Evolutionary conservation across 2,329 filamentous ascomycete genomes (phyloP), one percentile per base, ranked within the genome.

Genomic region (Ophiostoma montium): DNA sequence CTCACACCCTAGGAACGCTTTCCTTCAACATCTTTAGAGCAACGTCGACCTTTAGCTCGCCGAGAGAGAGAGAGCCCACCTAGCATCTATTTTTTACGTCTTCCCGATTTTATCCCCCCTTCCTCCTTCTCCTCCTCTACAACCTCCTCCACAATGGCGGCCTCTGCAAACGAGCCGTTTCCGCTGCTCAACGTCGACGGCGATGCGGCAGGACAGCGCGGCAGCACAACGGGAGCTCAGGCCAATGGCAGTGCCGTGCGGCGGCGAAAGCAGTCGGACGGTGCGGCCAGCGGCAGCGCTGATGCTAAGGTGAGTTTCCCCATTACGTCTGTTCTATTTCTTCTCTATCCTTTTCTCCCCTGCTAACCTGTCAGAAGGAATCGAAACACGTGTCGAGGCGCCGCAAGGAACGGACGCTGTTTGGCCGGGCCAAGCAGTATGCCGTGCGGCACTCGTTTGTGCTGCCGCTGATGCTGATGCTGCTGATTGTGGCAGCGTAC

Each of bases 381-480:
- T 43, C 53, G 2, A 75, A 71, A 61, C 68, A 67, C 51, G 61
- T 67, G 53, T 74, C 70, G 33, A 75, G 75, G 60, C 71, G 73
- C 52, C 72, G 74, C 48, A 75, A 75, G 61, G 71, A 73, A 39
- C 71, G 72, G 35, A 70, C 74, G 44, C 55, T 72, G 50, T 61
- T 74, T 35, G 73, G 73, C 57, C 74, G 78, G 60, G 70, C 67
- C 61, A 72, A 75, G 61, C 62, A 63, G 57, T 69, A 62, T 52
- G 64, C 64, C 52, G 57, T 76, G 57, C 80, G 76, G 63, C 75
- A 78, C 63, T 80, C 77, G 43, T 82, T 71, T 65, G 66, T 73
- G 52, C 62, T 78, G 32, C 89, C 90, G 21, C 74, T 92, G 51
- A 63, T 84, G 56, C 67, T 94, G 51, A 66, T 86, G 51, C 53